Evolutionary conservation across 2,329 filamentous ascomycete species (phyloP), one percentile per base, ranked within the genome.

Genomic region (Phialemonium atrogriseum): DNA sequence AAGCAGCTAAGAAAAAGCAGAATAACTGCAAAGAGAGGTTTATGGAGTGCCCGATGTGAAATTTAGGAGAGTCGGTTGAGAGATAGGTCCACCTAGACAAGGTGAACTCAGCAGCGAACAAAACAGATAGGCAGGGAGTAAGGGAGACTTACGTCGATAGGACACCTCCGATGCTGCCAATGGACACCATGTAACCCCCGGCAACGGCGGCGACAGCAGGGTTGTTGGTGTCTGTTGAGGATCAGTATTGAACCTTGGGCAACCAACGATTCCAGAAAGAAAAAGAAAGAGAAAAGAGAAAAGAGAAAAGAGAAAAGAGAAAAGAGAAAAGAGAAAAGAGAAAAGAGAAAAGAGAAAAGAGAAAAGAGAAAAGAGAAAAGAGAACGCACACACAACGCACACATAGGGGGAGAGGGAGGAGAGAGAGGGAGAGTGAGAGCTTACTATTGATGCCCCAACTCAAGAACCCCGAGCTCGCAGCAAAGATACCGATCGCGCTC

Each of bases 1-100:
- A 3, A 12, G 27, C 33, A 14, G 21, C 20, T 10, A 35, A 18
- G 19, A n/a, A n/a, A 23, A 35, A 35, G 33, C 21, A 30, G 24
- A 35, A 6, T 14, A 32, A 24, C 24, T 35, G 33, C 10, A 35
- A 23, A 12, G 33, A n/a, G 27, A 35, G 32, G 24, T 35, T 35
- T 27, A 35, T 35, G n/a, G 33, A 30, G n/a, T 35, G 33, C n/a
- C 33, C 33, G 10, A 31, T 35, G 27, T 35, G 33, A 19, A 35
- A 35, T 18, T 30, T 35, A 15, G 33, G 33, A 18, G 33, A 35
- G 28, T 35, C 33, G 12, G 14, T 35, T 7, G 22, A 22, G 5
- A 35, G 33, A 23, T 35, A 35, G 2, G 33, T 35, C 33, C 33
- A 35, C 9, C 33, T 35, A 27, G 2, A 34, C 1, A 3, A 12